phyloP scores from a whole-genome alignment of 768 basidiomycete genomes.

The Xerocomellus intermedius region DNA sequence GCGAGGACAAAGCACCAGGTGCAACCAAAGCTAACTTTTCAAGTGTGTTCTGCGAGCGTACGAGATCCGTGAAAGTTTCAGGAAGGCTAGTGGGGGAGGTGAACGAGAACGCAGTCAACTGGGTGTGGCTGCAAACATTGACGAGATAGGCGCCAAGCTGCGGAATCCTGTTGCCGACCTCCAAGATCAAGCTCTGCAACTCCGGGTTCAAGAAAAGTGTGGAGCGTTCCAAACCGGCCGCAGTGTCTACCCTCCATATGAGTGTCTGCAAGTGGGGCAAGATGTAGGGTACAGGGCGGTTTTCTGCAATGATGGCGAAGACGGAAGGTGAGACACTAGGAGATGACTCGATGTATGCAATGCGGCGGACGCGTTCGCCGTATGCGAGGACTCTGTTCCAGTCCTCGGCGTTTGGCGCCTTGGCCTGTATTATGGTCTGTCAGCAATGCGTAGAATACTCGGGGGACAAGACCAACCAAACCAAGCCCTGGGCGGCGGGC shows the following conservation, averaged over 20 bases:
- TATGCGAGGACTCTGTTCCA: slow-evolving; percentile 68
- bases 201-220: slow-evolving; percentile 65
- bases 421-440: slow-evolving; percentile 40
- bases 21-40: slow-evolving; percentile 67
- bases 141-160: slow-evolving; percentile 62
- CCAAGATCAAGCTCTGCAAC: slow-evolving; percentile 58
- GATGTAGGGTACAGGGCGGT: slow-evolving; percentile 59
- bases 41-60: slow-evolving; percentile 55
- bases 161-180: slow-evolving; percentile 55
- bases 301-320: slow-evolving; percentile 65
- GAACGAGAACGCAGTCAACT: slow-evolving; percentile 67
- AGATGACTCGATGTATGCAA: slow-evolving; percentile 67
- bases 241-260: slow-evolving; percentile 69
- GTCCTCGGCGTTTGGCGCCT: slow-evolving; percentile 61
- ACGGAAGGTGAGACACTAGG: slow-evolving; percentile 63
- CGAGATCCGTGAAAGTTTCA: slow-evolving; percentile 65
- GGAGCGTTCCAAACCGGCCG: slow-evolving; percentile 63
- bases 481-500: slow-evolving; percentile 72
- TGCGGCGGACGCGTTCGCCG: slow-evolving; percentile 62
- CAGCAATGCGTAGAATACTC: neutral
- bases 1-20: slow-evolving; percentile 69
- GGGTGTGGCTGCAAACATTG: slow-evolving; percentile 61
- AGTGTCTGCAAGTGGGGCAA: slow-evolving; percentile 69
- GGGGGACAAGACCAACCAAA: slow-evolving; percentile 51
- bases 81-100: slow-evolving; percentile 68